A percentile compares a stretch with the other conserved stretches of the same genome.
phyloP scores from a whole-genome alignment of 2,329 filamentous ascomycete species.

The Ophiosphaerella korrae region DNA sequence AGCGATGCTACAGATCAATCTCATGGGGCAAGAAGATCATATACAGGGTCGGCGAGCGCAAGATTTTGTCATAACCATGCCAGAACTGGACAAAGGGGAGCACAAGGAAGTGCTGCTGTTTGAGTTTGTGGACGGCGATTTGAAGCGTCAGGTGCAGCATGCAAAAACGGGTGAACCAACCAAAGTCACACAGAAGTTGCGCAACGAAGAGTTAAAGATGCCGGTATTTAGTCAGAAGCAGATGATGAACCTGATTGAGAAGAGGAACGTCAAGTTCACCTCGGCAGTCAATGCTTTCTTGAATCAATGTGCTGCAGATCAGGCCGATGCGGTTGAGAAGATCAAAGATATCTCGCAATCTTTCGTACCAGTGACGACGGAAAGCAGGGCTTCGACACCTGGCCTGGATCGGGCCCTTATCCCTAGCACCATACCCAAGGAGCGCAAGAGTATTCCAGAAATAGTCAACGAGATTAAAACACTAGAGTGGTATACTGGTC shows the following conservation, averaged over 20 bases:
- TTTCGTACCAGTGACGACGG: constrained; percentile 67
- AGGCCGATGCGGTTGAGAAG: constrained; percentile 68
- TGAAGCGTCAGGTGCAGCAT: constrained; percentile 78
- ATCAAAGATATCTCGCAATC: constrained; percentile 64
- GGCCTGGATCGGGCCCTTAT: constrained; percentile 54
- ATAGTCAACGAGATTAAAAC: constrained; percentile 84
- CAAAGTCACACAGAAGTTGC: constrained; percentile 69
- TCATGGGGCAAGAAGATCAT: constrained; percentile 70
- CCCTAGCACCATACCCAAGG: constrained; percentile 75
- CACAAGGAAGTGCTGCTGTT: constrained; percentile 79
- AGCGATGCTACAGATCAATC: constrained; percentile 77
- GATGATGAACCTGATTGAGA: constrained; percentile 86
- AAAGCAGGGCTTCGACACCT: constrained; percentile 50
- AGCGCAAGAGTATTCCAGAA: constrained; percentile 79
- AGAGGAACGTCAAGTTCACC: constrained; percentile 81
- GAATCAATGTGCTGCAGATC: constrained; percentile 69
- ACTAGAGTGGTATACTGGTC: constrained; percentile 84
- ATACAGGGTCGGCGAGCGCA: constrained; percentile 63
- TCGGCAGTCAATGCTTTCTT: constrained; percentile 79
- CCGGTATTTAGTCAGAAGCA: constrained; percentile 92
- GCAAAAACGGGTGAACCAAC: constrained; percentile 75
- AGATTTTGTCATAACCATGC: constrained; percentile 47
- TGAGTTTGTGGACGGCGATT: constrained; percentile 88
- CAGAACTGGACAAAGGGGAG: constrained; percentile 48
- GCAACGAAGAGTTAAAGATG: constrained; percentile 84